Evolutionary conservation across 2,329 filamentous ascomycete species (phyloP), one percentile per base, ranked within the genome.

Genomic region (Epichloe sp.): DNA sequence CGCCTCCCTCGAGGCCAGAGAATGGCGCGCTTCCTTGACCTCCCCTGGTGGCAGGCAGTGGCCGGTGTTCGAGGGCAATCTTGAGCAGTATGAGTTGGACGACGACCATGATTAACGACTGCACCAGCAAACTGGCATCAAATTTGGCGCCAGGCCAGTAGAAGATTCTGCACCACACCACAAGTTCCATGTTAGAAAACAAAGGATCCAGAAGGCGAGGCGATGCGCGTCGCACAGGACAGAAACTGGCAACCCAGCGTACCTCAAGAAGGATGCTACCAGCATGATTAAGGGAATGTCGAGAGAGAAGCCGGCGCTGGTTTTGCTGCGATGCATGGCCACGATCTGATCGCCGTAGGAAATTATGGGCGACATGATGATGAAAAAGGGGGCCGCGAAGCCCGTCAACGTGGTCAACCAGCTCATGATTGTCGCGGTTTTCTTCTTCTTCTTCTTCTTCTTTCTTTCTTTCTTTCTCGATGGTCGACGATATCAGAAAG

Each of bases 281-380:
- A 86, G 76, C 82, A 86, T 86, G 55, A 86, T 86, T 52, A 86
- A 69, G 35, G 82, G 82, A 44, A 85, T 85, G 59, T 86, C 82
- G 55, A 86, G 72, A 17, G 82, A 85, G 68, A 85, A 85, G 52
- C 82, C 81, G 14, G 78, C 79, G 57, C 80, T 85, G 43, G 79
- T 80, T 64, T 77, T 80, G 52, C 69, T 73, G 59, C 76, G 72
- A 60, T 83, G 75, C 76, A 86, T 86, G 37, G 81, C 76, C 45
- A 80, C 61, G 26, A 77, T 79, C 68, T 84, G 80, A 67, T 85
- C 81, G 60, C 75, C 74, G 64, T 84, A 85, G 50, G 80, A 83
- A 41, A 82, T 68, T 44, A 85, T 70, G 17, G 80, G 81, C 58
- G 80, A 84, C 57, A 79, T 57, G 58, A 83, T 71, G 55, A 85